Conservation (phyloP, 805 yeast genomes). For the Yamadazyma laniorum region DNA sequence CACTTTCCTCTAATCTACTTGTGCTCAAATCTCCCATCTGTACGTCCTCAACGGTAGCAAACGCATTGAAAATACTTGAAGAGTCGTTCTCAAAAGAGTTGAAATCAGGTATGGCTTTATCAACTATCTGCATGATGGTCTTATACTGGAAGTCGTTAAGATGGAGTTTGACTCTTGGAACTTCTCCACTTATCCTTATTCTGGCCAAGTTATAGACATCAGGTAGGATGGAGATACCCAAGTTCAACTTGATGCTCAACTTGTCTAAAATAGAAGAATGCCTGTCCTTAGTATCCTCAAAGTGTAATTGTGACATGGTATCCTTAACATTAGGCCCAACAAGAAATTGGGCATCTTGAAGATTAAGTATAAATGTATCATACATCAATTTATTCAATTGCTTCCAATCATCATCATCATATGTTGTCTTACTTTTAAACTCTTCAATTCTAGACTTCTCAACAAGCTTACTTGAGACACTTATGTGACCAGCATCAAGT, state of each 20-base stretch:
- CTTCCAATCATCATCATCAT: conserved; percentile 70
- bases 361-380: conserved; percentile 73
- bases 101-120: conserved; percentile 60
- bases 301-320: conserved; percentile 70
- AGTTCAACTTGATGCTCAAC: conserved; percentile 64
- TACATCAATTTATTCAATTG: conserved; percentile 77
- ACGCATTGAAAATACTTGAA: conserved; percentile 35
- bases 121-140: conserved; percentile 75
- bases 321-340: conserved; percentile 81
- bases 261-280: conserved; percentile 71
- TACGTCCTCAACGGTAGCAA: conserved; percentile 16
- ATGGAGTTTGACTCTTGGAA: conserved; percentile 69
- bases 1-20: conserved; percentile 9
- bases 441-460: conserved; percentile 65
- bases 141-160: conserved; percentile 90
- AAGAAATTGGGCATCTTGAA: conserved; percentile 84
- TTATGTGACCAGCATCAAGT: conserved; percentile 93
- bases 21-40: conserved; percentile 21
- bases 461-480: conserved; percentile 76
- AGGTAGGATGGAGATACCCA: conserved; percentile 86
- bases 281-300: conserved; percentile 31
- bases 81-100: conserved; percentile 34
- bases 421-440: conserved; percentile 60
- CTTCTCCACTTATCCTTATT: conserved; percentile 69
- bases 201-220: conserved; percentile 71